Base-by-base conservation (phyloP, 2,329 filamentous ascomycete species). In the Verticillium albo-atrum region DNA sequence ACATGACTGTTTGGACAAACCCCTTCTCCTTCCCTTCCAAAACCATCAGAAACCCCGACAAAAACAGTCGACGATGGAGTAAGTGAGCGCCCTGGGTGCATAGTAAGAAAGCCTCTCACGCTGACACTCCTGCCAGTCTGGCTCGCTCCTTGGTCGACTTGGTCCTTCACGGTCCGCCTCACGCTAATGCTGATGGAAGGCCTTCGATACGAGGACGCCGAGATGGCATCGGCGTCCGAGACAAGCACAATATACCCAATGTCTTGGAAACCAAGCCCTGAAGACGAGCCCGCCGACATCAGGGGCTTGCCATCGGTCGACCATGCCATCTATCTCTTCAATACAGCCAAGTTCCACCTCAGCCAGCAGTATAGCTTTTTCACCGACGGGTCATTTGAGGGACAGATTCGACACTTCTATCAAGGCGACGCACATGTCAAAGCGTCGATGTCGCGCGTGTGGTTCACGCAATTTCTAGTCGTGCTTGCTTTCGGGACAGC, bases 331-430 rank as follows among this genome's bases (percentile, higher is more conserved):
- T 71, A 72, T 34, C 65, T 74, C 3, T 69, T 74, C 59, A 66
- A 71, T 54, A 68, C 69, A 2, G 73, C 75, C 56, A 74, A 75
- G 17, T 76, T 75, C 26, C 74, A 76, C 17, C 67, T 76, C 0
- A 70, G 72, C 4, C 72, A 75, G 25, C 70, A 67, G 4, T 76
- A 74, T 51, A 65, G 68, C 0, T 66, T 76, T 1, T 71, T 76
- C 23, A 69, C 75, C 28, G 72, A 75, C 51, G 64, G 64, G 0
- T 60, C 60, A 2, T 75, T 76, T 32, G 59, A 64, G 0, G 63
- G 60, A 2, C 62, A 72, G 42, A 63, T 72, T 2, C 63, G 66
- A 2, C 62, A 66, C 10, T 70, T 71, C 52, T 71, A 72, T 54
- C 55, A 60, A 23, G 65, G 65, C 10, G 54, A 60, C 30, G 57